Conservation (phyloP, 371 early-diverging fungal genomes). For the Nematocida sp. region DNA sequence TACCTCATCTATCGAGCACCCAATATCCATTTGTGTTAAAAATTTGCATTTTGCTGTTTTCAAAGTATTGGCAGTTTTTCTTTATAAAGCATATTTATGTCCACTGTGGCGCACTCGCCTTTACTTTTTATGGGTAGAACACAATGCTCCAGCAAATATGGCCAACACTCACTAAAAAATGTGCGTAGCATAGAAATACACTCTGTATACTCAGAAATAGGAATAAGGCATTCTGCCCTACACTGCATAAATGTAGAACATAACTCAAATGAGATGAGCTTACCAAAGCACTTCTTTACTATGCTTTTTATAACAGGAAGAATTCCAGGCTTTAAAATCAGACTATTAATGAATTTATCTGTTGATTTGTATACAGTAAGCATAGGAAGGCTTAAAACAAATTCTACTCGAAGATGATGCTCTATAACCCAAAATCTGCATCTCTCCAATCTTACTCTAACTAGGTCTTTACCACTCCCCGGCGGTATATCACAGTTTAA, state of each 20-base stretch:
- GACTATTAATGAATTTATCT: not conserved
- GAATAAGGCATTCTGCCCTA: not conserved
- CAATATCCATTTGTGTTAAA: conserved; percentile 28
- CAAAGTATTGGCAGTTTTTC: too few relatives aligned
- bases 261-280: not conserved
- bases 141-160: too few relatives aligned
- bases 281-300: not conserved
- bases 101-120: too few relatives aligned
- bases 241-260: not conserved
- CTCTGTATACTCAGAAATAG: not conserved
- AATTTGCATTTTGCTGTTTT: not conserved
- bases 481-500: too few relatives aligned
- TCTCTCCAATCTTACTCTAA: not conserved
- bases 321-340: not conserved
- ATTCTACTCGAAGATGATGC: not conserved
- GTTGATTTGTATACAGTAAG: not conserved
- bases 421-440: not conserved
- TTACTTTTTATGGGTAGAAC: too few relatives aligned
- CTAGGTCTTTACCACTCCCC: too few relatives aligned
- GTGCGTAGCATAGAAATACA: not conserved
- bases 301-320: not conserved
- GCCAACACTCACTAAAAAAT: not conserved
- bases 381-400: not conserved
- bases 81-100: too few relatives aligned
- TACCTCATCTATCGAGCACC: conserved; percentile 52